These are phyloP conservation scores for Suhomyces tanzawaensis DNA, from an alignment of 805 yeast species.

Conservation along the genomic window DNA sequence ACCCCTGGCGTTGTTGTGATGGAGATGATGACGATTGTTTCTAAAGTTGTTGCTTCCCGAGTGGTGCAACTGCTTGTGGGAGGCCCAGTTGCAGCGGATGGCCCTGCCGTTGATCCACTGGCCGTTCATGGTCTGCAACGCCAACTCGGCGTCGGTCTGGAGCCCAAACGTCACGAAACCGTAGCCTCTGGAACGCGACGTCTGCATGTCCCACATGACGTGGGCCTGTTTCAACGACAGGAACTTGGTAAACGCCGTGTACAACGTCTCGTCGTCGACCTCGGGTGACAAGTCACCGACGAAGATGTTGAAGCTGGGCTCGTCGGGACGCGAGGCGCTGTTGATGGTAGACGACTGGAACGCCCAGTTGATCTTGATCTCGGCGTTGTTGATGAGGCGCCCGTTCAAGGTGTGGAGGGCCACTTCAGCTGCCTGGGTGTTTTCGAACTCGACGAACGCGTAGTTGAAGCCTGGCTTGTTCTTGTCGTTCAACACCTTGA, in stretches of 20 bases:
- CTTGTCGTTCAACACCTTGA: conserved; percentile 75
- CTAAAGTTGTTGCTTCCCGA: conserved; percentile 9
- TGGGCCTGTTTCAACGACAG: conserved; percentile 74
- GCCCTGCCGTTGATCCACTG: conserved; percentile 68
- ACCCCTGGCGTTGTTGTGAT: conserved; percentile 7
- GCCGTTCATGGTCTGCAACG: conserved; percentile 74
- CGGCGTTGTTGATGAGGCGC: conserved; percentile 49
- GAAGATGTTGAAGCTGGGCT: conserved; percentile 67
- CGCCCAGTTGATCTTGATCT: conserved; percentile 76
- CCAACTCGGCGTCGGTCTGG: conserved; percentile 68
- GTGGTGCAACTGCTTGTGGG: conserved; percentile 51
- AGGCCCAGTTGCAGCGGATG: conserved; percentile 86
- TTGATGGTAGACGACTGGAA: conserved; percentile 73
- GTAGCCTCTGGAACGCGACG: conserved; percentile 87
- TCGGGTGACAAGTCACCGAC: conserved; percentile 85
- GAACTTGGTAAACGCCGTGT: conserved; percentile 54
- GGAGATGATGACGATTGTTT: conserved; percentile 5
- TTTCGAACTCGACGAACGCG: conserved; percentile 76
- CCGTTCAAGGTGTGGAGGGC: conserved; percentile 66
- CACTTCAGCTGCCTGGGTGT: conserved; percentile 54
- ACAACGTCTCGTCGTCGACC: conserved; percentile 72
- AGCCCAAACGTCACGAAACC: conserved; percentile 80
- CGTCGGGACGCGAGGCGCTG: conserved; percentile 34
- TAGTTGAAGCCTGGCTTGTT: conserved; percentile 72
- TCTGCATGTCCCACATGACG: conserved; percentile 97